phyloP scores from a whole-genome alignment of 1,284 basidiomycete genomes.

The Ganoderma boninense region DNA sequence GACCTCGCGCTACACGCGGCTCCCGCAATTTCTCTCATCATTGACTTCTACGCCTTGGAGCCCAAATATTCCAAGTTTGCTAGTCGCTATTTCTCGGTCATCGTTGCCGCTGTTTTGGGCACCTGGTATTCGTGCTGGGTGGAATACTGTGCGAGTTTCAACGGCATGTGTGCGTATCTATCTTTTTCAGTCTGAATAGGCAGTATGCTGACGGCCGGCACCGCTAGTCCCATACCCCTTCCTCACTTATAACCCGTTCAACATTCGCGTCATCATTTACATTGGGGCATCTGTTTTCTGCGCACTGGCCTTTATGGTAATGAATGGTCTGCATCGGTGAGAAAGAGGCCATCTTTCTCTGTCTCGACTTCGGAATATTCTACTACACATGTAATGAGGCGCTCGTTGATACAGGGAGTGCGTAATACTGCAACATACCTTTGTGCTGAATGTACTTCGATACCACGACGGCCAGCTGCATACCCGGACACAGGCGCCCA shows the following conservation, averaged over 20 bases:
- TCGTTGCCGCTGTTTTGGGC: constrained; percentile 52
- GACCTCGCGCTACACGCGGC: constrained; percentile 76
- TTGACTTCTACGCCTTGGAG: constrained; percentile 80
- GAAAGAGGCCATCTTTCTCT: neutral
- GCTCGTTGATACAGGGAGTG: neutral
- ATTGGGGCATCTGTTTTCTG: constrained; percentile 58
- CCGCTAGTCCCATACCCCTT: constrained; percentile 83
- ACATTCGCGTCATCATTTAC: constrained; percentile 70
- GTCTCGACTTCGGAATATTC: neutral
- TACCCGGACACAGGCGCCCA: neutral
- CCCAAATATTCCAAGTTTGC: constrained; percentile 59
- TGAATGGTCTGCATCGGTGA: constrained; percentile 56
- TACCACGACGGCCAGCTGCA: too few species aligned
- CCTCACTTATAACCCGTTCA: constrained; percentile 65
- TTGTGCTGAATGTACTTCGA: too few species aligned
- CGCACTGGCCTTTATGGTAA: constrained; percentile 60
- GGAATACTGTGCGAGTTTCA: constrained; percentile 71
- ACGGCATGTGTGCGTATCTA: constrained; percentile 66
- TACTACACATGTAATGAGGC: neutral
- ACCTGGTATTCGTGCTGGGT: constrained; percentile 71
- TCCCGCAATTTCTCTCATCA: constrained; percentile 66
- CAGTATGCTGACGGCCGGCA: constrained; percentile 5
- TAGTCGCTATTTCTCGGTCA: constrained; percentile 54
- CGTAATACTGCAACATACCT: too few species aligned
- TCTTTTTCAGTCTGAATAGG: neutral